Evolutionary conservation across 108 stramenopile genomes (phyloP).

Genomic region (Stephanodiscus minutulus): DNA sequence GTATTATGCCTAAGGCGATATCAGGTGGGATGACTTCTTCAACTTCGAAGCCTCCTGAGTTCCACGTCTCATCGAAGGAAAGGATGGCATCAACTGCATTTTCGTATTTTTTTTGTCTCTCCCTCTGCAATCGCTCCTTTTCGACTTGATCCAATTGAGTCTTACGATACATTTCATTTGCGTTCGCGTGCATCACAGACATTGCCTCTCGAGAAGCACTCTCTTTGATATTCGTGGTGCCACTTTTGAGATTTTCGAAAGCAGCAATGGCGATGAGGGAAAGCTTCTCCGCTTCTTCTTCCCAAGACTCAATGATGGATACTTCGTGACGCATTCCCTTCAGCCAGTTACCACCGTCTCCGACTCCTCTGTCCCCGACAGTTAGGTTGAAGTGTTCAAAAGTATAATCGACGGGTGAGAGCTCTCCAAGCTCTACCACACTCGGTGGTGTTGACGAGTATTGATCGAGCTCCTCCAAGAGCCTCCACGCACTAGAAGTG

Average conservation of each 20-base stretch:
- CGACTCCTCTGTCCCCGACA: background rate
- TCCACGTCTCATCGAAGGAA: slow-evolving; percentile 21
- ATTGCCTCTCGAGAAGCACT: slow-evolving; percentile 1
- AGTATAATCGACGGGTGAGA: background rate
- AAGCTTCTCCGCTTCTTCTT: slow-evolving; percentile 39
- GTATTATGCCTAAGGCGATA: slow-evolving; percentile 25
- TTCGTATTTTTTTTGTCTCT: background rate
- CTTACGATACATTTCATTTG: slow-evolving; percentile 17
- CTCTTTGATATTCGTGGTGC: slow-evolving; percentile 11
- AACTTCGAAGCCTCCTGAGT: slow-evolving; percentile 16
- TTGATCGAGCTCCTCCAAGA: slow-evolving; percentile 31
- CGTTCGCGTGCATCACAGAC: background rate
- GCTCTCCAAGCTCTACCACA: background rate
- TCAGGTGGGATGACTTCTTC: slow-evolving; percentile 18
- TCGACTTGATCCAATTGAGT: slow-evolving; percentile 3
- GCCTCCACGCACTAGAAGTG: slow-evolving; percentile 6
- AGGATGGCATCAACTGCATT: slow-evolving; percentile 5
- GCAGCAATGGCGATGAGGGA: slow-evolving; percentile 29
- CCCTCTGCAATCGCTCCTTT: background rate
- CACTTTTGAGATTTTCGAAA: slow-evolving; percentile 26
- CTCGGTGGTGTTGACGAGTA: slow-evolving; percentile 3
- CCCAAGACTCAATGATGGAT: slow-evolving; percentile 31
- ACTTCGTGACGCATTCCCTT: slow-evolving; percentile 28
- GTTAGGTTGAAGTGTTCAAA: slow-evolving; percentile 9
- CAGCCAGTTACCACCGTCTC: slow-evolving; percentile 24